Evolutionary conservation across 2,329 filamentous ascomycete genomes (phyloP), one percentile per base, ranked within the genome.

Genomic region (Exophiala lecanii-corni): DNA sequence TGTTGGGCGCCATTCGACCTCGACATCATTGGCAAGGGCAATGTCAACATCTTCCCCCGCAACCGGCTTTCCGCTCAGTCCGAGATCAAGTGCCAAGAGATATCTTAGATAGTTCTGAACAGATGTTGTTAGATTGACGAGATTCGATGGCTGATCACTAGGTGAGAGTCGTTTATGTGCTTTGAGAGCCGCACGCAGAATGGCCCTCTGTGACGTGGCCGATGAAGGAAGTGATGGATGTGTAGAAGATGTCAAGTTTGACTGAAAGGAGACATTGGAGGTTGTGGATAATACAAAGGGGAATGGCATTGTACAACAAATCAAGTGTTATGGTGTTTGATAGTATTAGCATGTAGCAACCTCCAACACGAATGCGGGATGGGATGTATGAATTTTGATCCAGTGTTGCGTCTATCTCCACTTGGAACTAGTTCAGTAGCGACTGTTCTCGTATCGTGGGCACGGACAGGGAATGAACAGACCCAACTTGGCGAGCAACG

Each of bases 241-340:
- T 2, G 87, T 88, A 52, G 82, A 78, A 58, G 85, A 91, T 56
- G 70, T 76, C 65, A 94, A 83, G 64, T 74, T 84, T 26, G 82
- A 74, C 16, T 86, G 84, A 61, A 95, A 91, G 39, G 86, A 82
- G 60, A 94, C 83, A 41, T 84, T 79, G 23, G 89, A 94, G 4
- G 91, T 96, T 1, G 91, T 97, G 2, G 92, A 89, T 21, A 97
- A 79, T 9, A 78, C 70, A 59, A 95, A 96, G 9, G 86, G 84
- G 61, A 86, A 97, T 21, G 91, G 89, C 92, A 97, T 97, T 17
- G 34, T 37, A 10, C 30, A 32, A 32, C 5, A 32, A 12, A n/a
- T n/a, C n/a, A n/a, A n/a, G n/a, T n/a, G n/a, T n/a, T n/a, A n/a
- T n/a, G n/a, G n/a, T n/a, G n/a, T n/a, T n/a, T n/a, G n/a, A n/a